These are phyloP conservation scores for Sporobolomyces phaffii DNA, from an alignment of 768 basidiomycete species.

Conservation along the genomic window DNA sequence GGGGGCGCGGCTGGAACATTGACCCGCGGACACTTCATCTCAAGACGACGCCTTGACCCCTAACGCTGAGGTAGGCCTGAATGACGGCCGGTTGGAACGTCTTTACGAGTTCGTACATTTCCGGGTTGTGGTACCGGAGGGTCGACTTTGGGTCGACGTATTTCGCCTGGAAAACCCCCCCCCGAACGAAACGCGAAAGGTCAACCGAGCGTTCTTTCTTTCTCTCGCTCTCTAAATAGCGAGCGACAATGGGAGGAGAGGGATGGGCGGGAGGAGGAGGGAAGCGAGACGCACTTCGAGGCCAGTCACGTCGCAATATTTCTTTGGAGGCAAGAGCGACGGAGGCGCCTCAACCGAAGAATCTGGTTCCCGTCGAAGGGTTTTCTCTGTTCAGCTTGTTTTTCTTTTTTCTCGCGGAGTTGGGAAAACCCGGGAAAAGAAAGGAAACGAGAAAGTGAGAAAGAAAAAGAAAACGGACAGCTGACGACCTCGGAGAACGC, in stretches of 20 bases:
- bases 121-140: slow-evolving; percentile 47
- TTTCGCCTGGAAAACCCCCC: too few species aligned
- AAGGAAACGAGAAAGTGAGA: neutral
- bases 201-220: neutral
- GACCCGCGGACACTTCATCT: too few species aligned
- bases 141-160: slow-evolving; percentile 49
- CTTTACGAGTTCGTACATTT: slow-evolving; percentile 48
- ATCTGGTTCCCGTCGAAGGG: slow-evolving; percentile 6
- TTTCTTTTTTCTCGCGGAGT: too few species aligned
- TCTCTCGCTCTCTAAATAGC: neutral
- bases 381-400: too few species aligned
- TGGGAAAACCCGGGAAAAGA: too few species aligned
- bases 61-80: slow-evolving; percentile 28
- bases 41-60: slow-evolving; percentile 30
- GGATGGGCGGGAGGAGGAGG: neutral
- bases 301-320: slow-evolving; percentile 52
- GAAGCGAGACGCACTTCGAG: slow-evolving; percentile 42
- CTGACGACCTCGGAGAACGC: neutral
- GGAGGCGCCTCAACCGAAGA: slow-evolving; percentile 45
- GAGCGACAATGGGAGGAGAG: neutral
- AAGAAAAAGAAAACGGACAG: neutral
- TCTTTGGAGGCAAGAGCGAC: slow-evolving; percentile 47
- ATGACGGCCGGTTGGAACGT: slow-evolving; percentile 41
- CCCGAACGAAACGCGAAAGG: too few species aligned
- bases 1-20: too few species aligned